Base-by-base conservation (phyloP, 805 yeast genomes). In the Metschnikowia anglica region DNA sequence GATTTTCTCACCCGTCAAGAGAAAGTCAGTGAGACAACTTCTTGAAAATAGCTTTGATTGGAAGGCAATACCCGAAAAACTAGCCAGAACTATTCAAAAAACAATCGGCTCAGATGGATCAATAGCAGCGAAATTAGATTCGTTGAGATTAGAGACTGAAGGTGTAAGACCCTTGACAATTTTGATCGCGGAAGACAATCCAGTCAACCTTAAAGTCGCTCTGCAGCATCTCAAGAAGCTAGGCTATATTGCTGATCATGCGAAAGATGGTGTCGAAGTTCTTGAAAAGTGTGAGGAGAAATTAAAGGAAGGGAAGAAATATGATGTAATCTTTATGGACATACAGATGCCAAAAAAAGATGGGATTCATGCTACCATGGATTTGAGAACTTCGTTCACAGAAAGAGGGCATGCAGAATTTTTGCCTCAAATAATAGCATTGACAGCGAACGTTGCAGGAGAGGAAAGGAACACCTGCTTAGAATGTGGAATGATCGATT, bases 291-390 rank as follows among this genome's bases (percentile, higher is more conserved):
- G 66, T 44, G 61, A 66, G 44, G 58, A 36, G 9, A 37, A 51
- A 21, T 56, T 59, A 32, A 44, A 62, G 3, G 46, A 55, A 15
- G 54, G 54, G 1, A 52, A 59, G 12, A 59, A 55, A 39, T 80
- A 79, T 54, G 79, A 78, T 49, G 66, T 76, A 28, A 71, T 80
- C 15, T 61, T 80, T 29, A 73, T 80, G 74, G 85, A 80, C 53
- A 69, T 74, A 17, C 80, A 79, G 37, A 69, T 79, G 70, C 80
- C 81, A 6, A 60, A 70, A 13, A 68, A 75, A 46, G 85, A 80
- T 55, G 85, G 85, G 1, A 66, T 77, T n/a, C 68, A 72, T 4
- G 71, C 79, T 1, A 68, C 78, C 0, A 57, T 56, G 8, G 76
- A 72, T 41, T 53, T 74, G 28, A 54, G 52, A 32, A 56, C 59